A percentile compares a stretch with the other conserved stretches of the same genome.
These are phyloP conservation scores for Pleoardoris graminearum DNA, from an alignment of 2,329 filamentous ascomycete genomes.

Conservation along the genomic window DNA sequence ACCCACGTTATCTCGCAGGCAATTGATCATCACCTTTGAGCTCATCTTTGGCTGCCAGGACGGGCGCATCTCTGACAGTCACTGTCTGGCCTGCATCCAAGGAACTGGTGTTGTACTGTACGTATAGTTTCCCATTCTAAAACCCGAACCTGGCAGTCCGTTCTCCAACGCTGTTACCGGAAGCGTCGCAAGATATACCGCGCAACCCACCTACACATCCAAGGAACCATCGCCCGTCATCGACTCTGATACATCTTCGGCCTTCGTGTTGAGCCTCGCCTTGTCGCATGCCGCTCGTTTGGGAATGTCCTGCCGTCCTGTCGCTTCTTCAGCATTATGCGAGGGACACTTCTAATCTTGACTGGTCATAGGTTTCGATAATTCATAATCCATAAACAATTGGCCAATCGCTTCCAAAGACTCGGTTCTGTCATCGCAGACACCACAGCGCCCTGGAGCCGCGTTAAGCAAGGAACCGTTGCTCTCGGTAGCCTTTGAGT, in stretches of 20 bases:
- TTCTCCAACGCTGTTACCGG: slow-evolving; percentile 34
- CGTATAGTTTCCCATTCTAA: slow-evolving; percentile 38
- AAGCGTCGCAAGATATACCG: slow-evolving; percentile 34
- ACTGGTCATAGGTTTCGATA: slow-evolving; percentile 28
- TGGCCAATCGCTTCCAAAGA: slow-evolving; percentile 17
- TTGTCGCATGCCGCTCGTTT: slow-evolving; percentile 21
- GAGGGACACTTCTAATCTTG: slow-evolving; percentile 30
- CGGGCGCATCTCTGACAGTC: slow-evolving; percentile 23
- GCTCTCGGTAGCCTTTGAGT: slow-evolving; percentile 25
- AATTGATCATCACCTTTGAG: not conserved
- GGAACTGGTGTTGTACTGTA: slow-evolving; percentile 50
- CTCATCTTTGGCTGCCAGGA: slow-evolving; percentile 8
- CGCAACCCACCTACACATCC: slow-evolving; percentile 5
- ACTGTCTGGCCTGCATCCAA: slow-evolving; percentile 28
- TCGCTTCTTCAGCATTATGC: slow-evolving; percentile 32
- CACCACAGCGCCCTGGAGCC: slow-evolving; percentile 18
- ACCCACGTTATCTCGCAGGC: slow-evolving; percentile 1
- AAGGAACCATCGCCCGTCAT: slow-evolving; percentile 4
- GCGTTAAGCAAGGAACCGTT: slow-evolving; percentile 33
- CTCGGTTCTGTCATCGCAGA: slow-evolving; percentile 23
- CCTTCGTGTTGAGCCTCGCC: slow-evolving; percentile 14
- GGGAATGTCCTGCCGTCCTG: slow-evolving; percentile 24
- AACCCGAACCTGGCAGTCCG: slow-evolving; percentile 38
- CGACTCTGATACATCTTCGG: slow-evolving; percentile 9
- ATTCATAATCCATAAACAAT: slow-evolving; percentile 28